Percentiles rank a stretch among this genome's conserved stretches.
Evolutionary conservation across 116 monocot species (phyloP).

Genomic region (Cymodocea nodosa): DNA sequence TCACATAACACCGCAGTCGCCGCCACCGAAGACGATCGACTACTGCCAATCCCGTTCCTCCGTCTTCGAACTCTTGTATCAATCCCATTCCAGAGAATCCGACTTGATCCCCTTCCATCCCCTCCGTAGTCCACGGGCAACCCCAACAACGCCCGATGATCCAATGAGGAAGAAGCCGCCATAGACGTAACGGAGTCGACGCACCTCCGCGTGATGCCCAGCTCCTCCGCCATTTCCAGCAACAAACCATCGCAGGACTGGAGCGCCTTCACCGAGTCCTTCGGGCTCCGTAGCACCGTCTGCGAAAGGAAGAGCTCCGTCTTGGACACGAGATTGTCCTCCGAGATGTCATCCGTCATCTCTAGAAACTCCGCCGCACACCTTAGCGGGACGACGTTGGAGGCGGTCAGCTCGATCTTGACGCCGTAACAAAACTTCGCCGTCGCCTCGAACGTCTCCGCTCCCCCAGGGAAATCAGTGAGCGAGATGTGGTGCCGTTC

Average conservation of each 20-base stretch:
- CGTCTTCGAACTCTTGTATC: slow-evolving; percentile 15
- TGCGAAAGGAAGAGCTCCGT: slow-evolving; percentile 60
- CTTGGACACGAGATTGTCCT: slow-evolving; percentile 53
- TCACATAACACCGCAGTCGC: slow-evolving; percentile 10
- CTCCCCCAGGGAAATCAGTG: slow-evolving; percentile 58
- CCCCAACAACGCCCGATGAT: slow-evolving; percentile 40
- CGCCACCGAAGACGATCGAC: slow-evolving; percentile 1
- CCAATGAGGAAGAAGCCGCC: slow-evolving; percentile 16
- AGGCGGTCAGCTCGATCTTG: slow-evolving; percentile 64
- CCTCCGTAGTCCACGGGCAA: slow-evolving; percentile 51
- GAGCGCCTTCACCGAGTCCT: slow-evolving; percentile 49
- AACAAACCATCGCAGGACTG: slow-evolving; percentile 63
- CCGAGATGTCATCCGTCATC: slow-evolving; percentile 69
- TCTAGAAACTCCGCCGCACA: slow-evolving; percentile 93
- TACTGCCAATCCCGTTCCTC: slow-evolving; percentile 12
- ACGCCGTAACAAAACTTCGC: slow-evolving; percentile 97
- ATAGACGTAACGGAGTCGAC: slow-evolving; percentile 52
- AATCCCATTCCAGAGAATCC: slow-evolving; percentile 36
- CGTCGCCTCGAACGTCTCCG: slow-evolving; percentile 65
- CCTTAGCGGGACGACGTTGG: slow-evolving; percentile 49
- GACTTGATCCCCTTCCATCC: slow-evolving; percentile 2
- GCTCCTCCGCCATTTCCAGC: slow-evolving; percentile 54
- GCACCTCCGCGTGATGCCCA: slow-evolving; percentile 54
- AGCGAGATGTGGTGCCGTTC: slow-evolving; percentile 42
- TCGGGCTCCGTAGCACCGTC: slow-evolving; percentile 47